Base-by-base conservation (phyloP, 2,329 filamentous ascomycete genomes). In the Emydomyces testavorans region DNA sequence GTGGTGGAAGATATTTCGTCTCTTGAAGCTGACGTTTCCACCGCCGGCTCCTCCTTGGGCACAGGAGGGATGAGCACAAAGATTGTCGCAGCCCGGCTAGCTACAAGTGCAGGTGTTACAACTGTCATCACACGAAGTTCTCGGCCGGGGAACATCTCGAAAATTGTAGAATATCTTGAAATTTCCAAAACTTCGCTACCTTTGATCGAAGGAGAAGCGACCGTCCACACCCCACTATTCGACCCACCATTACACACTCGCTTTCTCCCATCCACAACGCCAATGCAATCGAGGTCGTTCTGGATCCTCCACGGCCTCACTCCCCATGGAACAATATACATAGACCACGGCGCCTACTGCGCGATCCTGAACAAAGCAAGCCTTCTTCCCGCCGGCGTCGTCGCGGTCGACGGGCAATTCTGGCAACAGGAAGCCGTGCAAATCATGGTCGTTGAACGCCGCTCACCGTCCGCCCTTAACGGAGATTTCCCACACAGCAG, bases 11-110 rank as follows among this genome's bases (percentile, higher is more conserved):
- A 98, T 60, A 94, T 98, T 51, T 74, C 78, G 0, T 75, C 80
- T 3, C 73, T 98, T 16, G 79, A 84, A 50, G 92, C 85, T 2
- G 92, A 98, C 66, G 88, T 94, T 5, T 95, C 89, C 2, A 86
- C 83, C 24, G 85, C 87, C 18, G 92, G 92, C 3, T 95, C 88
- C 2, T 75, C 84, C 3, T 70, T 98, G 13, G 92, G 92, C 18
- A 98, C 92, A 1, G 92, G 92, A 16, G 92, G 92, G 37, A 98
- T 98, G 92, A 82, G 83, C 54, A 98, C 92, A 50, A 98, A 98
- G 70, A 94, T 98, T 57, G 82, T 93, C 21, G 92, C 92, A 46
- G 92, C 92, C 21, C 80, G 85, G 46, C 76, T 98, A 32, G 92
- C 90, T 28, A 95, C 89, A 5, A 92, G 89, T 29, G 92, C 88